Conservation (phyloP, 352 stramenopile genomes). For the Globisporangium solare region DNA sequence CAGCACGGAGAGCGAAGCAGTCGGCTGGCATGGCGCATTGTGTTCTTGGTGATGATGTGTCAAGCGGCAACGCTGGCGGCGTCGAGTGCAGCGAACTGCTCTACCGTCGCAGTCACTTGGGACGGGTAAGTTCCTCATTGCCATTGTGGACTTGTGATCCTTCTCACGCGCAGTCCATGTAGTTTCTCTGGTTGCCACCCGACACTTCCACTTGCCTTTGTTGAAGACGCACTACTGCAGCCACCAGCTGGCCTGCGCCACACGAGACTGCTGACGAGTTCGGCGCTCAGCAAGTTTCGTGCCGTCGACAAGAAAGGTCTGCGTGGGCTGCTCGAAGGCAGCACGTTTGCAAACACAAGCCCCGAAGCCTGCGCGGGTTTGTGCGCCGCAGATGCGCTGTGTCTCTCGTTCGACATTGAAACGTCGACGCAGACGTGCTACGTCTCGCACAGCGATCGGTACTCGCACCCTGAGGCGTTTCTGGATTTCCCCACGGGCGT, state of each 20-base stretch:
- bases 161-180: not conserved
- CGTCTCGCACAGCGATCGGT: slow-evolving; percentile 68
- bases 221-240: too few relatives aligned
- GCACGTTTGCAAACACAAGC: slow-evolving; percentile 31
- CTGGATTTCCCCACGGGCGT: slow-evolving; percentile 56
- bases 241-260: not conserved
- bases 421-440: slow-evolving; percentile 54
- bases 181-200: too few relatives aligned
- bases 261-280: slow-evolving; percentile 3
- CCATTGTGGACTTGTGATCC: too few relatives aligned
- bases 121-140: not conserved
- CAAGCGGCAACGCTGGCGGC: too few relatives aligned
- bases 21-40: not conserved
- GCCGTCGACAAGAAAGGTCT: slow-evolving; percentile 38
- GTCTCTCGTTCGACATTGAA: slow-evolving; percentile 75
- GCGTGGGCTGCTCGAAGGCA: slow-evolving; percentile 55
- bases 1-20: not conserved
- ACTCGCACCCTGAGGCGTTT: slow-evolving; percentile 56
- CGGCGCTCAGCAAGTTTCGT: slow-evolving; percentile 33
- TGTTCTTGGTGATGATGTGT: not conserved
- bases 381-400: slow-evolving; percentile 44
- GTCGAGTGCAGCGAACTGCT: not conserved
- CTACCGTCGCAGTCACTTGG: not conserved
- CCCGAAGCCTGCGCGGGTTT: slow-evolving; percentile 31
- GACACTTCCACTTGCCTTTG: too few relatives aligned